Evolutionary conservation across 441 rosid genomes (phyloP), one percentile per base, ranked within the genome.

Genomic region (Metrosideros polymorpha): DNA sequence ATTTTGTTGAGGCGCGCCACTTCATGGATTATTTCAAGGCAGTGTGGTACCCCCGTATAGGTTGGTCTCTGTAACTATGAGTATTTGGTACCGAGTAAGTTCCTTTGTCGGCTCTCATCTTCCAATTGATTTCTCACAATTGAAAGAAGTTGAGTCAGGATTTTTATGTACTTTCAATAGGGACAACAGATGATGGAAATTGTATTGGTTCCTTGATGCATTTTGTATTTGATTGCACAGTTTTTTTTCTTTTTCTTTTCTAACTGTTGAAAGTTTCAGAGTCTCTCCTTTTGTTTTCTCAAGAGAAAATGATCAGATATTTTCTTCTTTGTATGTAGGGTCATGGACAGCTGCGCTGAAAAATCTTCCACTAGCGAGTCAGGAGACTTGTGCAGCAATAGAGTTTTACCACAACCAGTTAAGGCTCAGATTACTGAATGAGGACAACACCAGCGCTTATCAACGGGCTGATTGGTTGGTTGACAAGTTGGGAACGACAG

Each of bases 381-480:
- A 90, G 87, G 99, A 96, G 91, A 96, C 93, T n/a, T 92, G 93
- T 91, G 98, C 99, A 39, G 94, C 96, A 29, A 92, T 97, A 95
- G 98, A 97, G 89, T 94, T 96, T 89, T 96, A 94, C 93, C 98
- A 97, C 90, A 92, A 91, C 85, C 98, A 95, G 87, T 83, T 97
- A 90, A 96, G 93, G 86, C 93, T 94, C 83, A 93, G 98, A 90
- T 89, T 97, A 83, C 82, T 94, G 91, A 93, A 93, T 84, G 98
- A 94, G 92, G 92, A 92, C 88, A 93, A 93, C 88, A 84, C 93
- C 53, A 87, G 86, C 88, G 94, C 90, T 85, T 94, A 94, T 87
- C 94, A 93, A 85, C 96, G 96, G 56, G 89, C 94, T 88, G 99
- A 97, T 93, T 97, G 99, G 99, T 89, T 97, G 91, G 98, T 95